Evolutionary conservation across 176 grass and related monocot genomes (phyloP), one percentile per base, ranked within the genome.

Genomic region (Oryza officinalis): DNA sequence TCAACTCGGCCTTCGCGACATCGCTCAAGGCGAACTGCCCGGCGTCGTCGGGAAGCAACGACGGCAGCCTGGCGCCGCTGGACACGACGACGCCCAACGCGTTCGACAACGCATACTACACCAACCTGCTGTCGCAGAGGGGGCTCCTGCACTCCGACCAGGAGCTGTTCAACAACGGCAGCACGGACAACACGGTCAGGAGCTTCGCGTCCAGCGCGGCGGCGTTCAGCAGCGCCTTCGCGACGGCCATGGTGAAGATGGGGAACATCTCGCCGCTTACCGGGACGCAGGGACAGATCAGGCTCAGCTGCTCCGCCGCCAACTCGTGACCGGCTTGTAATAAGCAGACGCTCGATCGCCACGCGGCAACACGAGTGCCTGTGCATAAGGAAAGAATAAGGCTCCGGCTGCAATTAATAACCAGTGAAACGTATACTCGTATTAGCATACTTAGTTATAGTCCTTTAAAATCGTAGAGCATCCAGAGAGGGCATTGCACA

Each of bases 131-230:
- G 63, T 76, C 78, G 1, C 30, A 69, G 66, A 74, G 38, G 50
- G 89, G 89, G 28, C 63, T 88, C 41, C 86, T 91, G 45, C 85
- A 77, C 61, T 87, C 89, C 23, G 89, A 91, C 37, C 85, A 90
- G 73, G 77, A 8, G 33, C 79, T 90, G 8, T 90, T 82, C 65
- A 90, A 72, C 52, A 31, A 31, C 35, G 83, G 72, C 41, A 57
- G 52, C 35, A 85, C 83, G 45, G 88, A 90, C 60, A 71, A 20
- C 71, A 67, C 68, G 1, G 83, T 78, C n/a, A 69, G 32, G 63
- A 85, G 10, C 65, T 85, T 77, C 65, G 67, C 65, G 32, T 69
- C 18, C 64, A 71, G 15, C 74, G 5, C 22, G 18, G 28, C 27
- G 0, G 46, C 45, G 40, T 90, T 86, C 43, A 65, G 46, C 45